Conservation (phyloP, 106 monocot genomes). For the Apostasia ramifera region DNA sequence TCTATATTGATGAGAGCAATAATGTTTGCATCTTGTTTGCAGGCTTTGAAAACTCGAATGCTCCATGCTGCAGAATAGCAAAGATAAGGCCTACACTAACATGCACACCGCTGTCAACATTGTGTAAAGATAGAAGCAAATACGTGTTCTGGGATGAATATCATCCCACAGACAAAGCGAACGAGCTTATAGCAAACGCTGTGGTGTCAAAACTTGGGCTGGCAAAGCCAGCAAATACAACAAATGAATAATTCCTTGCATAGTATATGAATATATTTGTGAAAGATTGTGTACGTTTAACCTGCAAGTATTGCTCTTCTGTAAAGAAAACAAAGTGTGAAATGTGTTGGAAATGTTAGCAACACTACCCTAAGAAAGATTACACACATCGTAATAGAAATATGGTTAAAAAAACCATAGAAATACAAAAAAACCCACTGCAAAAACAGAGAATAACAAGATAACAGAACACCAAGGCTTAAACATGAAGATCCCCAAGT, state of each 20-base stretch:
- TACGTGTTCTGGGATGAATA: conserved; percentile 99
- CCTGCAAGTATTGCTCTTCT: too few species aligned
- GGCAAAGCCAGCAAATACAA: conserved; percentile 17
- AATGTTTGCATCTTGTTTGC: background rate
- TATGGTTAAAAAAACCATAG: too few species aligned
- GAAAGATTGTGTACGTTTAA: too few species aligned
- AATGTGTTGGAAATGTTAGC: too few species aligned
- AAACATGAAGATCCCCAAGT: too few species aligned
- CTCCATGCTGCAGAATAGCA: conserved; percentile 72
- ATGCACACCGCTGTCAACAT: conserved; percentile 71
- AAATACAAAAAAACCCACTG: too few species aligned
- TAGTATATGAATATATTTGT: too few species aligned
- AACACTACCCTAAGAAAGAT: too few species aligned
- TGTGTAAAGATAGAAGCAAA: conserved; percentile 82
- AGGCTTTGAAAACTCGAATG: conserved; percentile 75
- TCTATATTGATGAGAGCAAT: background rate
- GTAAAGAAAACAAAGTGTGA: too few species aligned
- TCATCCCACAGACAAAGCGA: conserved; percentile 86
- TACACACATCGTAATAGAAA: too few species aligned
- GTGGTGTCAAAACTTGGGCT: conserved; percentile 53
- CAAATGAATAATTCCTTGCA: conserved; percentile 1
- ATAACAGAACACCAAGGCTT: too few species aligned
- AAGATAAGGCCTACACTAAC: conserved; percentile 73
- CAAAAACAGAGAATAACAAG: too few species aligned
- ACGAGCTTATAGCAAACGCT: conserved; percentile 72